Base-by-base conservation (phyloP, 768 basidiomycete genomes). In the Polyporus arcularius region DNA sequence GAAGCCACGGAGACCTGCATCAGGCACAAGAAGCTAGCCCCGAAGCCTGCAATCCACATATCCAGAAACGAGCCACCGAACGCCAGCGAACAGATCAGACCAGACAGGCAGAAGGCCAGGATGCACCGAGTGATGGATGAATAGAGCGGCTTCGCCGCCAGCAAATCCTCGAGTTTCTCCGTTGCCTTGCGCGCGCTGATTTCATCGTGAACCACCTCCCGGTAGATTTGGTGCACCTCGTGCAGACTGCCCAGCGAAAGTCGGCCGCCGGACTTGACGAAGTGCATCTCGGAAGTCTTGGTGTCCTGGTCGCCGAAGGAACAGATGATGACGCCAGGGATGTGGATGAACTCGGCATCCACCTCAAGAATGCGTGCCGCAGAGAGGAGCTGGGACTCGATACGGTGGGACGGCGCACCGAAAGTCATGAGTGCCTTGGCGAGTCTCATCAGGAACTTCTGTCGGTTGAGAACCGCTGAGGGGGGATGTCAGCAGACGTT, bases 371-470 rank as follows among this genome's bases (percentile, higher is more conserved):
- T 94, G 15, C 87, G 83, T 0, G 95, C 92, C 8, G 92, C 92
- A 10, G 94, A 90, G 35, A 89, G 80, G 41, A 98, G 85, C 71
- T 97, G 95, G 2, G 93, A 89, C 74, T 96, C 94, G 61, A 98
- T 91, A 35, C 96, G 86, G 75, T 98, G 96, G 26, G 92, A 94
- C 0, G 94, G 94, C 16, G 94, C 92, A 4, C 94, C 94, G 69
- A 92, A 96, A 12, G 87, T 87, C 91, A 98, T 95, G 42, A 97
- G 79, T 16, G 92, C 87, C 61, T 88, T 84, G 15, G 94, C 92
- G 30, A 97, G 82, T 70, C 86, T 92, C 71, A 94, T 82, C 38
- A 97, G 75, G 75, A 96, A 98, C 57, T 86, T 85, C 65, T 96
- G 94, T 57, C 96, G 83, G 61, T 88, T 83, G 46, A 89, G 75